A percentile compares a stretch with the other conserved stretches of the same genome.
phyloP scores from a whole-genome alignment of 2,329 filamentous ascomycete species.

The Hypoxylon sp. region DNA sequence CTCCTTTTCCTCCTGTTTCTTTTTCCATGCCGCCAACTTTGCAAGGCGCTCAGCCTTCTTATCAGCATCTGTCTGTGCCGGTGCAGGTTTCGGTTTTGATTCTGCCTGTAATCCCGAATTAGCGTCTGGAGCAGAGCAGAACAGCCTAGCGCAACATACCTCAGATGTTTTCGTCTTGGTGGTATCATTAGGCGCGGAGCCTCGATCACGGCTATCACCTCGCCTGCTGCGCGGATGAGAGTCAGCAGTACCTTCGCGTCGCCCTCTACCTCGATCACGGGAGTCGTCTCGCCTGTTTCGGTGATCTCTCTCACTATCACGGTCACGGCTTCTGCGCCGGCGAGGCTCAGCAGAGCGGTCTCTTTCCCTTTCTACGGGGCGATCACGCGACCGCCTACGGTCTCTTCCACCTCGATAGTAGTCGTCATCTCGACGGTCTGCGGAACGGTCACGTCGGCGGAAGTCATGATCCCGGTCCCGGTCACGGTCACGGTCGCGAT shows the following conservation, averaged over 20 bases:
- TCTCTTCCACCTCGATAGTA: slow-evolving; percentile 70
- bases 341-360: slow-evolving; percentile 72
- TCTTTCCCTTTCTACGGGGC: slow-evolving; percentile 66
- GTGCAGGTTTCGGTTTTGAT: slow-evolving; percentile 67
- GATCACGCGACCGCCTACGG: slow-evolving; percentile 75
- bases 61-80: slow-evolving; percentile 75
- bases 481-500: slow-evolving; percentile 66
- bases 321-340: slow-evolving; percentile 75
- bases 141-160: slow-evolving; percentile 61
- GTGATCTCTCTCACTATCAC: slow-evolving; percentile 68
- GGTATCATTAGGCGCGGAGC: slow-evolving; percentile 65
- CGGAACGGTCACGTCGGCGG: slow-evolving; percentile 78
- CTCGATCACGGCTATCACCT: slow-evolving; percentile 72
- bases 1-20: slow-evolving; percentile 84
- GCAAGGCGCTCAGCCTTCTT: slow-evolving; percentile 86
- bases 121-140: slow-evolving; percentile 31
- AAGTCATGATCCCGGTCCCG: slow-evolving; percentile 69
- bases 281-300: slow-evolving; percentile 81
- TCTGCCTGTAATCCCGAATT: slow-evolving; percentile 60
- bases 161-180: slow-evolving; percentile 68
- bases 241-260: slow-evolving; percentile 80
- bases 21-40: slow-evolving; percentile 92
- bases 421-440: slow-evolving; percentile 77
- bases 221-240: slow-evolving; percentile 76
- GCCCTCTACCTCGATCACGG: slow-evolving; percentile 74